Base-by-base conservation (phyloP, 495 filamentous ascomycete species). In the Penicillium longicatenatum region DNA sequence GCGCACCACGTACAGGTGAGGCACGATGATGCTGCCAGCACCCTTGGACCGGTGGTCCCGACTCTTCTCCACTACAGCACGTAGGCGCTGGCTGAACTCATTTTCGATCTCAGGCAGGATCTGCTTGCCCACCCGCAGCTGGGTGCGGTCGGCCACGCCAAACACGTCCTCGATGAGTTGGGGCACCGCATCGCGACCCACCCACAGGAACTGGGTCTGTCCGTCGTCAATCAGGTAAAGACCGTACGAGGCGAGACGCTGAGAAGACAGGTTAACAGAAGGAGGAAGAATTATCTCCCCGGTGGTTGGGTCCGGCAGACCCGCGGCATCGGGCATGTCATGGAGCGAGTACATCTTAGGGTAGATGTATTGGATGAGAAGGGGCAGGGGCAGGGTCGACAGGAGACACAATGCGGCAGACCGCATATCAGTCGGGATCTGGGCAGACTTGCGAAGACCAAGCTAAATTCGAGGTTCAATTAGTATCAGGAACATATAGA, bases 361-460 rank as follows among this genome's bases (percentile, higher is more conserved):
- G 76, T 98, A 96, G 63, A 98, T 95, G 77, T 96, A 98, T 77
- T 97, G 94, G 63, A 97, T 93, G 62, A 98, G 75, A 20, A 98
- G 84, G 12, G 92, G 91, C 26, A 96, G 79, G 6, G 94, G 94
- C 24, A 98, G 83, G 4, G 95, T 98, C 20, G 92, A 97, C 45
- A 98, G 84, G 62, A 91, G 83, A 70, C 91, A 96, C 49, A 98
- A 86, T 24, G 95, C 93, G 4, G 94, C 93, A 21, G 95, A 95
- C 46, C 94, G 84, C 67, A 98, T 88, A 75, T 98, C 94, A 35
- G 90, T 93, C 21, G 95, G 95, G 56, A 98, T 98, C 75, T 97
- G 94, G 3, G 93, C 88, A 31, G 92, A 95, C 75, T 94, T 96
- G 56, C 94, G 88, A 56, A 98, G 86, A 61, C 92, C 95, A 60